phyloP scores from a whole-genome alignment of 768 basidiomycete species.

The Suillus variegatus region DNA sequence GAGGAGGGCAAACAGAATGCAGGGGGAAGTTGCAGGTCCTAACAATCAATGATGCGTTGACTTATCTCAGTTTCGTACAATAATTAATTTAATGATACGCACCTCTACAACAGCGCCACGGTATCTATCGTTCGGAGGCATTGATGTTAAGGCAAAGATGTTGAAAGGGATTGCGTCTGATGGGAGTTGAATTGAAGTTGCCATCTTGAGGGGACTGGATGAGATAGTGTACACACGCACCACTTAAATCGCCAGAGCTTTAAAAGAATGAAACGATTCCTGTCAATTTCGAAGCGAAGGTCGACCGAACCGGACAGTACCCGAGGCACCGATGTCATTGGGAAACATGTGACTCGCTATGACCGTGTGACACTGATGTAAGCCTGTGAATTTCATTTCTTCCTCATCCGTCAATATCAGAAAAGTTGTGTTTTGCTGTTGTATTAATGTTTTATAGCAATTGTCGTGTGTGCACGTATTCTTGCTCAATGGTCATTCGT shows the following conservation, averaged over 20 bases:
- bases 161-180: background rate
- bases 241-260: background rate
- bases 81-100: background rate
- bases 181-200: conserved; percentile 12
- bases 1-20: conserved; percentile 78
- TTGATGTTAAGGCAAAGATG: conserved; percentile 6
- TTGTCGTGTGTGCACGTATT: background rate
- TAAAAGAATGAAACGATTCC: background rate
- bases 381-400: too few species aligned
- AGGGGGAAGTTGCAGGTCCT: conserved; percentile 84
- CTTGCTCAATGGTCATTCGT: background rate
- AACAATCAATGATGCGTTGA: conserved; percentile 6
- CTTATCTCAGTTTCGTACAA: background rate
- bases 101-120: conserved; percentile 93
- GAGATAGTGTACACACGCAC: background rate
- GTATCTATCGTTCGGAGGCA: conserved; percentile 54
- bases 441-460: background rate
- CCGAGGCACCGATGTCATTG: background rate
- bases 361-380: background rate
- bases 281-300: background rate
- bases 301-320: background rate
- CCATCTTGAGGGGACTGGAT: conserved; percentile 5
- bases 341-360: background rate
- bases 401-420: background rate
- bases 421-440: background rate